Conservation (phyloP, 2,329 filamentous ascomycete genomes). For the Monosporascus ibericus region DNA sequence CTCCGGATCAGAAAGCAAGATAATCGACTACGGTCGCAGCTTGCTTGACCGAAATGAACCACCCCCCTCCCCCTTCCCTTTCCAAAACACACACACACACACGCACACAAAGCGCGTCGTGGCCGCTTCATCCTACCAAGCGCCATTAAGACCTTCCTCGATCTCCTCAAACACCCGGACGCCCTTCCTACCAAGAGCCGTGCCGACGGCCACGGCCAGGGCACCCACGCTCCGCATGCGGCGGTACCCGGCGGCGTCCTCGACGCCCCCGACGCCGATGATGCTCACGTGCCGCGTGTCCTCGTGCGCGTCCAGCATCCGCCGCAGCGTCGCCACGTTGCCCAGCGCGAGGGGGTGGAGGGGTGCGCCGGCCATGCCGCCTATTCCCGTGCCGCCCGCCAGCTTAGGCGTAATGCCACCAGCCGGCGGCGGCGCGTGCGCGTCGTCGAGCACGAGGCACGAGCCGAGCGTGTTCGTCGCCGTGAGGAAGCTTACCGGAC, state of each 20-base stretch:
- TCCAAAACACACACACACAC: too few species aligned
- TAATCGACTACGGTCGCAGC: too few species aligned
- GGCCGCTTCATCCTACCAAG: constrained; percentile 4
- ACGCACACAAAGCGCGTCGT: too few species aligned
- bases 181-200: constrained; percentile 60
- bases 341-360: constrained; percentile 69
- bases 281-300: constrained; percentile 50
- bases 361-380: constrained; percentile 66
- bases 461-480: constrained; percentile 70
- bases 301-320: constrained; percentile 46
- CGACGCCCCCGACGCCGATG: constrained; percentile 69
- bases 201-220: constrained; percentile 60
- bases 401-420: constrained; percentile 36
- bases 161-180: constrained; percentile 58
- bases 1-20: too few species aligned
- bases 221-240: constrained; percentile 66
- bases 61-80: too few species aligned
- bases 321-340: constrained; percentile 64
- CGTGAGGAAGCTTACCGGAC: constrained; percentile 61
- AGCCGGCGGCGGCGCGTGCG: constrained; percentile 13
- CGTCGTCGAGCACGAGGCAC: constrained; percentile 49
- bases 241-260: constrained; percentile 53
- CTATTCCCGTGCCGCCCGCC: constrained; percentile 52
- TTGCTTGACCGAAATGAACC: too few species aligned
- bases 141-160: constrained; percentile 16